These are phyloP conservation scores for Pseudogymnoascus sp. DNA, from an alignment of 2,329 filamentous ascomycete genomes.

Conservation along the genomic window DNA sequence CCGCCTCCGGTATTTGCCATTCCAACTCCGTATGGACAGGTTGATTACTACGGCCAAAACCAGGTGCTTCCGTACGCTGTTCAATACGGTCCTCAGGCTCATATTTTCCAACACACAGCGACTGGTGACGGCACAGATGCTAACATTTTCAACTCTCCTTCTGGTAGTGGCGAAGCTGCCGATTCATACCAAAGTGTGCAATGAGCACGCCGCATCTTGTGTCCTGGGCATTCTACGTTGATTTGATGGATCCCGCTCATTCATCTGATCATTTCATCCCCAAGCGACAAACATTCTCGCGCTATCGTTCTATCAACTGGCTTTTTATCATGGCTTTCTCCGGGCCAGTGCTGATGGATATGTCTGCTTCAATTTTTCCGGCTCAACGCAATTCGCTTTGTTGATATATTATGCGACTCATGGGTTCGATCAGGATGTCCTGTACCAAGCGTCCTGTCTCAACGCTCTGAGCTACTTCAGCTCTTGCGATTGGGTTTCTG, in stretches of 20 bases:
- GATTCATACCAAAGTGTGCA: not conserved
- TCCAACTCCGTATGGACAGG: not conserved
- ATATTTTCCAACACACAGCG: not conserved
- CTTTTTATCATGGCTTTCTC: not conserved
- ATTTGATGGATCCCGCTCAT: not conserved
- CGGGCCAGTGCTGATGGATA: not conserved
- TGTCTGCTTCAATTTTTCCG: not conserved
- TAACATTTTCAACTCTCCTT: not conserved
- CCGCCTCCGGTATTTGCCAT: conserved; percentile 6
- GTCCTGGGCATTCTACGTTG: not conserved
- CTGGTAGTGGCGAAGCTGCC: not conserved
- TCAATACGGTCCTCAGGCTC: conserved; percentile 2
- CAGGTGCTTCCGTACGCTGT: conserved; percentile 5
- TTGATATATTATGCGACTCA: not conserved
- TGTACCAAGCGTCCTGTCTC: not conserved
- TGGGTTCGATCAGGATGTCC: not conserved
- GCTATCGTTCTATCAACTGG: not conserved
- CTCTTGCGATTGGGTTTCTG: not conserved
- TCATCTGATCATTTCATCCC: not conserved
- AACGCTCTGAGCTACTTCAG: not conserved
- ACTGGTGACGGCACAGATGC: not conserved
- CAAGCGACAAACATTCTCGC: not conserved
- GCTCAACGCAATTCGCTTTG: not conserved
- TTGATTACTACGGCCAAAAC: conserved; percentile 1
- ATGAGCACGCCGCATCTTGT: not conserved